Base-by-base conservation (phyloP, 352 stramenopile genomes). In the Phytophthora vignae region DNA sequence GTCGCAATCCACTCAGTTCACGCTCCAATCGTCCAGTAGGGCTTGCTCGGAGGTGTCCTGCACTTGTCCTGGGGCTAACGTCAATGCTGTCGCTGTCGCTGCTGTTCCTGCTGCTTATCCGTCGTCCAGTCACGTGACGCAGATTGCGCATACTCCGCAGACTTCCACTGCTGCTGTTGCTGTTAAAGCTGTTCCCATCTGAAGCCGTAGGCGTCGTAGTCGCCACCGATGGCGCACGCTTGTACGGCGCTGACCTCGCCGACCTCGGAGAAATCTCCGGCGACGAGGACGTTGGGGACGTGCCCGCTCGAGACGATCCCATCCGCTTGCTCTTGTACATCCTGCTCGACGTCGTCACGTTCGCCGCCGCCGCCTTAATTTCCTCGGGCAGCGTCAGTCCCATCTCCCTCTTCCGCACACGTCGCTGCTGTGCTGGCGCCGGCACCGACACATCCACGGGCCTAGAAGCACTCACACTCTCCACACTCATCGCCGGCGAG, bases 221-320 rank as follows among this genome's bases (percentile, higher is more conserved):
- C 6, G 71, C 71, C 0, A 80, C 68, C 15, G 76, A 83, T 29
- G 65, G 71, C 0, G 72, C 15, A 2, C 77, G 71, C 36, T 77
- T 78, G 29, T 79, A 83, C 29, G 74, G 70, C 0, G 64, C 57
- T 7, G 81, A 69, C 6, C 78, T 55, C 6, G 64, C 64, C 14
- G 82, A 78, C 14, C 78, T 71, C 10, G 83, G 76, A 5, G 81
- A 86, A 60, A 85, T 74, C 36, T 85, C 82, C 0, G 82, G 84
- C 0, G 82, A 84, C 19, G 85, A 92, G 0, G 81, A 78, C 36
- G 86, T 90, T 19, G 84, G 82, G 6, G 82, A 90, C 46, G 82
- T 90, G 5, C 78, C 74, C 6, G 78, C 64, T 29, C 81, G 68
- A 14, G 81, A 74, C 14, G 61, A 52, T 3, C 40, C 63, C 25